These are phyloP conservation scores for Pyricularia sp. DNA, from an alignment of 2,329 filamentous ascomycete genomes.

Conservation along the genomic window DNA sequence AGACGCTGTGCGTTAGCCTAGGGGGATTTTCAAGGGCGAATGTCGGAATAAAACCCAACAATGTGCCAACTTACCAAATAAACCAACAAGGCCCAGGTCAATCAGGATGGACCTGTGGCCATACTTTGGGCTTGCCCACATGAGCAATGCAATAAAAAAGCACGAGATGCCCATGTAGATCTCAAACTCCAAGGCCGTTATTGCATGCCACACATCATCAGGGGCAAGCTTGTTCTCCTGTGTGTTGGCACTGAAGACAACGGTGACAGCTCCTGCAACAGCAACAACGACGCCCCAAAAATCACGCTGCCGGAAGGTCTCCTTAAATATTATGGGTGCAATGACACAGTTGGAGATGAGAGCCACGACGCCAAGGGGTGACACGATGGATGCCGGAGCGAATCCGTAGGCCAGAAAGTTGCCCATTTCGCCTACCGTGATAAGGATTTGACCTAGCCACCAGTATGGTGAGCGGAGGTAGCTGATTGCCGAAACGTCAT, in stretches of 20 bases:
- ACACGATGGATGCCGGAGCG: slow-evolving; percentile 94
- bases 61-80: slow-evolving; percentile 62
- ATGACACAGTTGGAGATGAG: slow-evolving; percentile 96
- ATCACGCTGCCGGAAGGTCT: slow-evolving; percentile 76
- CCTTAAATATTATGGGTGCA: slow-evolving; percentile 87
- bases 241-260: slow-evolving; percentile 83
- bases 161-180: slow-evolving; percentile 76
- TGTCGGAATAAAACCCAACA: background rate
- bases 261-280: slow-evolving; percentile 78
- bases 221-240: slow-evolving; percentile 88
- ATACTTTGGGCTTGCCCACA: slow-evolving; percentile 75
- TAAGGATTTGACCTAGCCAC: slow-evolving; percentile 91
- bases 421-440: slow-evolving; percentile 85
- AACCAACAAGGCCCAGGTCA: slow-evolving; percentile 82
- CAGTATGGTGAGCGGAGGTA: slow-evolving; percentile 91
- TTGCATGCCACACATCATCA: slow-evolving; percentile 80
- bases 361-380: slow-evolving; percentile 91
- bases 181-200: slow-evolving; percentile 82
- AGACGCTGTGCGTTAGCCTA: background rate
- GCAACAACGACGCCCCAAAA: slow-evolving; percentile 83
- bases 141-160: slow-evolving; percentile 62
- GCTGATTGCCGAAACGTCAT: slow-evolving; percentile 31
- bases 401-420: slow-evolving; percentile 98
- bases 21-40: background rate
- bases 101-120: slow-evolving; percentile 83